Evolutionary conservation across 2,329 filamentous ascomycete genomes (phyloP).

Genomic region (Botrytis deweyae): DNA sequence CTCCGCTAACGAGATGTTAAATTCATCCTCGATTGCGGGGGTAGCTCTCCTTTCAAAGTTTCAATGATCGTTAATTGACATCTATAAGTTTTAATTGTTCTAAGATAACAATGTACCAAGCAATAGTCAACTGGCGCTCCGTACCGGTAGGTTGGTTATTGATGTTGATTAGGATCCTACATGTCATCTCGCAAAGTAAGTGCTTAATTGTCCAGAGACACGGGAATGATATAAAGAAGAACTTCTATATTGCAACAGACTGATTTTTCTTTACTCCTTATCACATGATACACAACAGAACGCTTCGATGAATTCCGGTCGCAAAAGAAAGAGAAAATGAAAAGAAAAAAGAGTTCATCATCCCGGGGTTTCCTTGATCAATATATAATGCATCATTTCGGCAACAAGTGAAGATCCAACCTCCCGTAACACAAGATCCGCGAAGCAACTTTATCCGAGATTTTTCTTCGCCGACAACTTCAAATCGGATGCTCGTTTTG

Average conservation of each 20-base stretch:
- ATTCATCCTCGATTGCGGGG: not conserved
- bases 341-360: not conserved
- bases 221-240: not conserved
- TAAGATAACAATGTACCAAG: not conserved
- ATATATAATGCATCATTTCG: not conserved
- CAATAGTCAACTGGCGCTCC: not conserved
- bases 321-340: not conserved
- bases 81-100: not conserved
- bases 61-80: not conserved
- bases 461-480: not conserved
- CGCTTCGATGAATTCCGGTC: not conserved
- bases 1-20: not conserved
- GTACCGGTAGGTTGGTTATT: not conserved
- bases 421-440: no score
- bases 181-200: not conserved
- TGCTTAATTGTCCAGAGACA: not conserved
- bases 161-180: not conserved
- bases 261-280: not conserved
- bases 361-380: not conserved
- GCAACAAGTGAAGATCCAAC: not conserved
- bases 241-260: not conserved
- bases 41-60: not conserved
- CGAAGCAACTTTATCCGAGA: no score
- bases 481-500: not conserved
- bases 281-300: no score